Evolutionary conservation across 345 rosid genomes (phyloP).

Genomic region (Camelina sativa): DNA sequence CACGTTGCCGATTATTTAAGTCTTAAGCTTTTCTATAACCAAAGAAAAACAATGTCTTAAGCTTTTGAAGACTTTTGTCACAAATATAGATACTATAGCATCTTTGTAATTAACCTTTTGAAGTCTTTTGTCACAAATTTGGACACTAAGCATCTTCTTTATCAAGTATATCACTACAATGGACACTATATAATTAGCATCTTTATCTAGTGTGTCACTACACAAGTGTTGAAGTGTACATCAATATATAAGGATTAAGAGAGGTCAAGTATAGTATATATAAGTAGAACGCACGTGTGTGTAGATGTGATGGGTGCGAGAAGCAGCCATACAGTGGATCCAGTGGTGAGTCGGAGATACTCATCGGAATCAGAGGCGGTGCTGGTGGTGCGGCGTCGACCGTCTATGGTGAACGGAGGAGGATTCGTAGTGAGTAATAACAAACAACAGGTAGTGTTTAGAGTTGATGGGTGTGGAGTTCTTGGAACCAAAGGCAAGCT

Average conservation of each 20-base stretch:
- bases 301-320: constrained; percentile 35
- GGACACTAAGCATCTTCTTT: constrained; percentile 9
- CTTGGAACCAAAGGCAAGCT: constrained; percentile 65
- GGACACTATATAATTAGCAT: background rate
- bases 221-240: background rate
- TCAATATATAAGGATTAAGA: constrained; percentile 4
- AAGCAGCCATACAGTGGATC: constrained; percentile 31
- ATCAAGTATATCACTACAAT: constrained; percentile 13
- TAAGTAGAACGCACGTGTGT: constrained; percentile 11
- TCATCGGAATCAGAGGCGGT: constrained; percentile 57
- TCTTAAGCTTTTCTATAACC: no score
- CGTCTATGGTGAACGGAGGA: constrained; percentile 67
- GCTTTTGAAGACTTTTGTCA: constrained; percentile 12
- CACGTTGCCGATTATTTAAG: constrained; percentile 19
- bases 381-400: constrained; percentile 72
- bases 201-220: background rate
- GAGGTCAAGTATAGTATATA: constrained; percentile 17
- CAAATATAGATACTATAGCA: constrained; percentile 27
- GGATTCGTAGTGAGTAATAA: constrained; percentile 81
- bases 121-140: constrained; percentile 16
- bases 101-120: constrained; percentile 26
- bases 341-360: constrained; percentile 63
- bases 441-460: constrained; percentile 63
- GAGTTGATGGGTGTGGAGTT: constrained; percentile 84
- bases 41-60: background rate